A percentile compares a stretch with the other conserved stretches of the same genome.
These are phyloP conservation scores for Vanilla planifolia DNA, from an alignment of 106 monocot species.

Conservation along the genomic window DNA sequence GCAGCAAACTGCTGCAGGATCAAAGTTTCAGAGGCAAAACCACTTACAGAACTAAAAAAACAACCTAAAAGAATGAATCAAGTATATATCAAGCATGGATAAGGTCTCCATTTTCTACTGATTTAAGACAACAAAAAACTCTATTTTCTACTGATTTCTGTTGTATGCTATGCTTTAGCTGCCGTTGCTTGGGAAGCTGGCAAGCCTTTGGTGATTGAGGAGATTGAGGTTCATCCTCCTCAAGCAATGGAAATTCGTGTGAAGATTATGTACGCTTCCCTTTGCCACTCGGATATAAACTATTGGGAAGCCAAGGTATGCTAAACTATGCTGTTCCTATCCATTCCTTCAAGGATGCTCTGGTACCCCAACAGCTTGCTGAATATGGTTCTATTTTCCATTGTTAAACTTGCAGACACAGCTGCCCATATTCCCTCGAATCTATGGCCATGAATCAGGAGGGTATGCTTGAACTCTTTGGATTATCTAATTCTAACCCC, in stretches of 20 bases:
- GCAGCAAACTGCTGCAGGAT: too few relatives aligned
- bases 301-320: constrained; percentile 31
- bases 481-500: background rate
- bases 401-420: too few relatives aligned
- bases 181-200: constrained; percentile 26
- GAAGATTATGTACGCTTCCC: constrained; percentile 18
- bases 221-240: constrained; percentile 18
- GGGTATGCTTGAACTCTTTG: constrained; percentile 28
- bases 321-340: too few relatives aligned
- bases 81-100: too few relatives aligned
- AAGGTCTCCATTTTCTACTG: too few relatives aligned
- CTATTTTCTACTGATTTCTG: too few relatives aligned
- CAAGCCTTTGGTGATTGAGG: constrained; percentile 21
- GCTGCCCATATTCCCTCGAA: constrained; percentile 60
- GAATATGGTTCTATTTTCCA: too few relatives aligned
- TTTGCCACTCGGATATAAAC: constrained; percentile 18
- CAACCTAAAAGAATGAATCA: background rate
- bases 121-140: too few relatives aligned
- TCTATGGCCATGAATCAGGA: constrained; percentile 69
- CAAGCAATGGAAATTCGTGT: constrained; percentile 22
- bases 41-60: background rate
- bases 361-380: too few relatives aligned
- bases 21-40: background rate
- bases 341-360: too few relatives aligned
- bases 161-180: too few relatives aligned